These are phyloP conservation scores for Prasinococcaceae sp. DNA, from an alignment of 139 green algal genomes.

Conservation along the genomic window DNA sequence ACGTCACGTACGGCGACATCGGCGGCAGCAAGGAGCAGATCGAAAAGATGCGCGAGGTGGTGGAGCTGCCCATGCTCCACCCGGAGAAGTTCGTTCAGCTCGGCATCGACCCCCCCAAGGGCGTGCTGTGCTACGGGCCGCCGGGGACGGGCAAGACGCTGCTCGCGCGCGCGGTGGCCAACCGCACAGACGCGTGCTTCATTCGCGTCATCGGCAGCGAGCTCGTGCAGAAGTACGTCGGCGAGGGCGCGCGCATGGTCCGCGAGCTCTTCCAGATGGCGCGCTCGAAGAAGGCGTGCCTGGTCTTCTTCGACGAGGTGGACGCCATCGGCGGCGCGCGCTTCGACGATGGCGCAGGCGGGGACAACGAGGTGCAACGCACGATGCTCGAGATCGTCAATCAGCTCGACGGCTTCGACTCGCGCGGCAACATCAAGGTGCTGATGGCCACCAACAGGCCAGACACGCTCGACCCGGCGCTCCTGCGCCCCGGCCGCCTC, in stretches of 20 bases:
- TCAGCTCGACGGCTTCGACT: constrained; percentile 97
- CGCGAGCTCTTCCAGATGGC: constrained; percentile 94
- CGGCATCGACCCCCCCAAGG: constrained; percentile 97
- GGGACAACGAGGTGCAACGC: constrained; percentile 98
- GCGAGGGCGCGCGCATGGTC: constrained; percentile 93
- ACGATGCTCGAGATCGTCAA: constrained; percentile 99
- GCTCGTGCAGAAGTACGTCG: constrained; percentile 98
- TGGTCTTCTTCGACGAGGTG: constrained; percentile 97
- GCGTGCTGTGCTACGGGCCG: constrained; percentile 86
- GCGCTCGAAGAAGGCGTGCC: constrained; percentile 91
- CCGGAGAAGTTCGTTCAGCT: constrained; percentile 95
- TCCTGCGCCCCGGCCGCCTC: constrained; percentile 84
- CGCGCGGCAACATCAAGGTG: constrained; percentile 96
- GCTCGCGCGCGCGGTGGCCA: constrained; percentile 85
- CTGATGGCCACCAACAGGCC: constrained; percentile 55
- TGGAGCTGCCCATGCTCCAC: constrained; percentile 95
- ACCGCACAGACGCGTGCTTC: constrained; percentile 97
- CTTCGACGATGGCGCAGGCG: constrained; percentile 85
- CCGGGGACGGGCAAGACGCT: constrained; percentile 92
- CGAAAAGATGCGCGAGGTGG: constrained; percentile 75
- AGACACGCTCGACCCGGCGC: constrained; percentile 92
- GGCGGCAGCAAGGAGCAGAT: constrained; percentile 95
- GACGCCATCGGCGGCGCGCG: constrained; percentile 93
- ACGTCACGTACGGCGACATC: constrained; percentile 92
- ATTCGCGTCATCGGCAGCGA: constrained; percentile 97